phyloP scores from a whole-genome alignment of 2,329 filamentous ascomycete species.

The Exophiala calicioides region DNA sequence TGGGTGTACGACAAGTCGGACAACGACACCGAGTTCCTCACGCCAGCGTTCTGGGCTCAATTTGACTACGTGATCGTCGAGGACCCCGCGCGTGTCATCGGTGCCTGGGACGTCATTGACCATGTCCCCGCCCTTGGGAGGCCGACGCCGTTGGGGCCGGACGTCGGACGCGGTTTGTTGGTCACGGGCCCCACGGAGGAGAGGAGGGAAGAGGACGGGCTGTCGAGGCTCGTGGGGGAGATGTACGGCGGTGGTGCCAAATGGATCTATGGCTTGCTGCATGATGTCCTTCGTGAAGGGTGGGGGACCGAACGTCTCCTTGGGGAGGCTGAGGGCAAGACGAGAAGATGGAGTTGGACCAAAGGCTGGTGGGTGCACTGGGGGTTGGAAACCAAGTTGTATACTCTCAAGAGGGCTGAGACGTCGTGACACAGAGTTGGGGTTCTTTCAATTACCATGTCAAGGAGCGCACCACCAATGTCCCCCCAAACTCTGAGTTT shows the following conservation, averaged over 20 bases:
- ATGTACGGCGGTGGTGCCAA: constrained; percentile 17
- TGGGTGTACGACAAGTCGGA: constrained; percentile 66
- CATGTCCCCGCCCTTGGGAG: constrained; percentile 55
- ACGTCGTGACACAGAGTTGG: too few species aligned
- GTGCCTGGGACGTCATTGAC: constrained; percentile 54
- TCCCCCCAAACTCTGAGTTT: too few species aligned
- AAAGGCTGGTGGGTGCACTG: constrained; percentile 58
- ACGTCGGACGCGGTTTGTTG: constrained; percentile 31
- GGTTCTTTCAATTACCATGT: too few species aligned
- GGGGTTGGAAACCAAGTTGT: constrained; percentile 55
- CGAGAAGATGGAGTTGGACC: constrained; percentile 36
- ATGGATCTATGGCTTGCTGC: constrained; percentile 34
- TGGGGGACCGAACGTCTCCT: constrained; percentile 31
- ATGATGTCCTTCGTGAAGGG: constrained; percentile 34
- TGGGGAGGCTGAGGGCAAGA: too few species aligned
- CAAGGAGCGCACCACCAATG: too few species aligned
- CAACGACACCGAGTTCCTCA: constrained; percentile 48
- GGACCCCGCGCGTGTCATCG: constrained; percentile 49
- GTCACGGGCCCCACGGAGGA: constrained; percentile 25
- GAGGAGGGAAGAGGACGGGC: constrained; percentile 35
- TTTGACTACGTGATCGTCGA: constrained; percentile 63
- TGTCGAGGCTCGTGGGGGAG: constrained; percentile 36
- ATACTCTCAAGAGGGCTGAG: constrained; percentile 47
- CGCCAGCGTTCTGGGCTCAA: constrained; percentile 56
- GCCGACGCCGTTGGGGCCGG: constrained; percentile 50